Percentiles rank a stretch among this genome's conserved stretches.
phyloP scores from a whole-genome alignment of 352 stramenopile species.

The Phytophthora nicotianae region DNA sequence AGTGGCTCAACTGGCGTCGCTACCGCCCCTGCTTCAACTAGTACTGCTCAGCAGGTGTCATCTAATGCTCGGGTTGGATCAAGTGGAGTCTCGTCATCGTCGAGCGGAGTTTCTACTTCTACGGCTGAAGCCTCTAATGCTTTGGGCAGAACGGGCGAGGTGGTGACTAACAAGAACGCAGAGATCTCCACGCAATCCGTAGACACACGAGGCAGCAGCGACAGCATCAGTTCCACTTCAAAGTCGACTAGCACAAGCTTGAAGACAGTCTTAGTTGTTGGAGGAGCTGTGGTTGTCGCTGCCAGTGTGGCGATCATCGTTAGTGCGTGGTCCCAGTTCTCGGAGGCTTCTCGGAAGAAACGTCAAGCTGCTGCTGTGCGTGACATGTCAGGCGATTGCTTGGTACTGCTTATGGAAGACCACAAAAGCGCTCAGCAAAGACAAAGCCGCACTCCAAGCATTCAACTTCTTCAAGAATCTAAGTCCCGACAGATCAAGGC shows the following conservation, averaged over 20 bases:
- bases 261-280: slow-evolving; percentile 65
- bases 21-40: slow-evolving; percentile 7
- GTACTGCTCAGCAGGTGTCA: slow-evolving; percentile 8
- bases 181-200: slow-evolving; percentile 19
- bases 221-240: slow-evolving; percentile 31
- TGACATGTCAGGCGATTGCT: slow-evolving; percentile 76
- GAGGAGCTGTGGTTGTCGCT: slow-evolving; percentile 74
- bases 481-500: slow-evolving; percentile 40
- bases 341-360: slow-evolving; percentile 60
- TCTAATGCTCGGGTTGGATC: slow-evolving; percentile 14
- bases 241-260: slow-evolving; percentile 41
- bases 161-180: slow-evolving; percentile 30
- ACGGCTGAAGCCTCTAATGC: slow-evolving; percentile 15
- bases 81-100: slow-evolving; percentile 13
- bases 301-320: slow-evolving; percentile 78
- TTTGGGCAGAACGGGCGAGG: slow-evolving; percentile 24
- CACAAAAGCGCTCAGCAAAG: slow-evolving; percentile 39
- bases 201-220: slow-evolving; percentile 27
- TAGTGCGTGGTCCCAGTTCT: slow-evolving; percentile 82
- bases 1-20: slow-evolving; percentile 10
- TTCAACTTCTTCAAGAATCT: slow-evolving; percentile 38
- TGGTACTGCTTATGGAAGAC: slow-evolving; percentile 79
- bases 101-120: slow-evolving; percentile 12
- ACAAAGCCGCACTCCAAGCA: slow-evolving; percentile 35
- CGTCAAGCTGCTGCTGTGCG: slow-evolving; percentile 70